phyloP scores from a whole-genome alignment of 2,329 filamentous ascomycete species.

The Cadophora malorum region DNA sequence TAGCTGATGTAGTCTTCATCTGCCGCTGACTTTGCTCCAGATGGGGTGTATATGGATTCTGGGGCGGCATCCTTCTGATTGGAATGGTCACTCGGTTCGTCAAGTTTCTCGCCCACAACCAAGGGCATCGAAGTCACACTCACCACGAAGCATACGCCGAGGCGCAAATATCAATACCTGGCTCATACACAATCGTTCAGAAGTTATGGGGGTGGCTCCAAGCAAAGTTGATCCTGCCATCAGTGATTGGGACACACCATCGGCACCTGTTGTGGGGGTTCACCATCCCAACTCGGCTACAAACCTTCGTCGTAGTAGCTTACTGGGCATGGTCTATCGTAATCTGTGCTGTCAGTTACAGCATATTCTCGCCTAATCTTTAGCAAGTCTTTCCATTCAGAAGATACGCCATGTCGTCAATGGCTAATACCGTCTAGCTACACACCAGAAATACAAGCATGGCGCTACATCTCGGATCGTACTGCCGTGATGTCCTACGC shows the following conservation, averaged over 20 bases:
- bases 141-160: neutral
- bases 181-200: neutral
- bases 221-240: neutral
- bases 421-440: slow-evolving; percentile 36
- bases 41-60: neutral
- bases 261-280: neutral
- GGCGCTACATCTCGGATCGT: slow-evolving; percentile 66
- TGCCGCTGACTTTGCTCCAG: neutral
- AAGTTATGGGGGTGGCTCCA: neutral
- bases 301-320: neutral
- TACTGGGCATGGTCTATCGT: neutral
- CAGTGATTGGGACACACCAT: neutral
- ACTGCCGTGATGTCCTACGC: slow-evolving; percentile 69
- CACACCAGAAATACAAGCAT: slow-evolving; percentile 48
- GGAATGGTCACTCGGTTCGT: neutral
- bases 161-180: neutral
- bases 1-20: no score
- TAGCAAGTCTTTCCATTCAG: neutral
- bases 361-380: neutral
- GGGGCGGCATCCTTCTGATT: neutral
- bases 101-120: neutral
- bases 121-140: neutral
- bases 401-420: neutral
- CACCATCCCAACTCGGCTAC: neutral
- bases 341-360: neutral